Evolutionary conservation across 805 yeast species (phyloP).

Genomic region (Saccharomycopsis malanga): DNA sequence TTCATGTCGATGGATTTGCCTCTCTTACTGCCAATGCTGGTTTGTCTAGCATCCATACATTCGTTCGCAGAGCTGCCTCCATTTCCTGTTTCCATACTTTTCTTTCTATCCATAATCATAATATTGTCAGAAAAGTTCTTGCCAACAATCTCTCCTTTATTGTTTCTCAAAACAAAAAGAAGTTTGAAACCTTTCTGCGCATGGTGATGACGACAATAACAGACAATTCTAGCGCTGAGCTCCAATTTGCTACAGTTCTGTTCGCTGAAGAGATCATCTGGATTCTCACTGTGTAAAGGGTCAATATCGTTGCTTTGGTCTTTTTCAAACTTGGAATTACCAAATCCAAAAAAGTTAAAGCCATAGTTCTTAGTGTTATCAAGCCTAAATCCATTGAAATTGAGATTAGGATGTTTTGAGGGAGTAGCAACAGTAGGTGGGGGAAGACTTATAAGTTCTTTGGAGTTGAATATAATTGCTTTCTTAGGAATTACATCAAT

Average conservation of each 20-base stretch:
- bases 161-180: slow-evolving; percentile 59
- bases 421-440: slow-evolving; percentile 34
- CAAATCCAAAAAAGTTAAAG: slow-evolving; percentile 6
- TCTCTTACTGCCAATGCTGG: slow-evolving; percentile 2
- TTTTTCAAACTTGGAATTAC: not conserved
- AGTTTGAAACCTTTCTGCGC: slow-evolving; percentile 80
- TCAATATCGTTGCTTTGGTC: slow-evolving; percentile 23
- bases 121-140: slow-evolving; percentile 65
- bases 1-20: slow-evolving; percentile 8
- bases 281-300: no score
- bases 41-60: not conserved
- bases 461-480: slow-evolving; percentile 86
- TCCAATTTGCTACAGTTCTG: slow-evolving; percentile 33
- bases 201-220: slow-evolving; percentile 94
- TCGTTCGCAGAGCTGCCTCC: slow-evolving; percentile 12
- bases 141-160: slow-evolving; percentile 56
- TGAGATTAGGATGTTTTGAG: slow-evolving; percentile 26
- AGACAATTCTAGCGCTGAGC: slow-evolving; percentile 71
- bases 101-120: slow-evolving; percentile 93
- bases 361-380: slow-evolving; percentile 1
- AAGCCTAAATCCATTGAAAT: slow-evolving; percentile 12
- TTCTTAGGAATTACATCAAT: slow-evolving; percentile 65
- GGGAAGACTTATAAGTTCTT: slow-evolving; percentile 74
- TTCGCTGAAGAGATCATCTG: slow-evolving; percentile 19
- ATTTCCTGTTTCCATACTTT: slow-evolving; percentile 26